Conservation (phyloP, 345 rosid genomes). For the Leavenworthia alabamica region DNA sequence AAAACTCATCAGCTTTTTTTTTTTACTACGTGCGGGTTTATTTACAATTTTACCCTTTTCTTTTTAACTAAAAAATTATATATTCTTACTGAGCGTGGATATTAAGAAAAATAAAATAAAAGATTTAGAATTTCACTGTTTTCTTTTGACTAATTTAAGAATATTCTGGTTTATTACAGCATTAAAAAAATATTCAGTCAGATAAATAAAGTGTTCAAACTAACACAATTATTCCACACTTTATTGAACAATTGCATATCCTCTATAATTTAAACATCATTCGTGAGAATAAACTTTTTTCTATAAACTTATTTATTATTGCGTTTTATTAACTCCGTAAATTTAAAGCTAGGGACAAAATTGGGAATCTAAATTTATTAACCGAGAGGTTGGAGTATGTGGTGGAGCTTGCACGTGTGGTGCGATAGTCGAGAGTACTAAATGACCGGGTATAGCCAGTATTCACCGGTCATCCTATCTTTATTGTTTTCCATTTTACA, state of each 20-base stretch:
- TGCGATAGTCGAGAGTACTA: conserved; percentile 25
- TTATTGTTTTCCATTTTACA: conserved; percentile 8
- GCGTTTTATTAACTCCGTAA: not conserved
- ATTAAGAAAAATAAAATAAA: conserved; percentile 3
- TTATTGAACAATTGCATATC: not conserved
- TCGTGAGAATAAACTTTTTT: not conserved
- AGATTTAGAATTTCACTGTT: conserved; percentile 4
- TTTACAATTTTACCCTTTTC: conserved; percentile 11
- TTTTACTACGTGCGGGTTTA: conserved; percentile 18
- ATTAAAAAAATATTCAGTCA: not conserved
- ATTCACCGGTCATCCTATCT: conserved; percentile 13
- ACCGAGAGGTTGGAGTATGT: conserved; percentile 22
- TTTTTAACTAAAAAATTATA: not conserved
- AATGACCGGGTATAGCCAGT: conserved; percentile 19
- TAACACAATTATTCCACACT: not conserved
- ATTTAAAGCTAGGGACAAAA: conserved; percentile 3
- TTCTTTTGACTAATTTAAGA: conserved; percentile 2
- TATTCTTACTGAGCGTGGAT: conserved; percentile 15
- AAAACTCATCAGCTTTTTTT: conserved; percentile 19
- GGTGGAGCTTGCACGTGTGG: conserved; percentile 33
- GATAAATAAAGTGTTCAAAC: not conserved
- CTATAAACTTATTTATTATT: not conserved
- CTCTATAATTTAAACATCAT: not conserved
- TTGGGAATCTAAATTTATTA: not conserved
- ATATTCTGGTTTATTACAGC: not conserved